Evolutionary conservation across 306 rosid genomes (phyloP).

Genomic region (Cucurbita moschata): DNA sequence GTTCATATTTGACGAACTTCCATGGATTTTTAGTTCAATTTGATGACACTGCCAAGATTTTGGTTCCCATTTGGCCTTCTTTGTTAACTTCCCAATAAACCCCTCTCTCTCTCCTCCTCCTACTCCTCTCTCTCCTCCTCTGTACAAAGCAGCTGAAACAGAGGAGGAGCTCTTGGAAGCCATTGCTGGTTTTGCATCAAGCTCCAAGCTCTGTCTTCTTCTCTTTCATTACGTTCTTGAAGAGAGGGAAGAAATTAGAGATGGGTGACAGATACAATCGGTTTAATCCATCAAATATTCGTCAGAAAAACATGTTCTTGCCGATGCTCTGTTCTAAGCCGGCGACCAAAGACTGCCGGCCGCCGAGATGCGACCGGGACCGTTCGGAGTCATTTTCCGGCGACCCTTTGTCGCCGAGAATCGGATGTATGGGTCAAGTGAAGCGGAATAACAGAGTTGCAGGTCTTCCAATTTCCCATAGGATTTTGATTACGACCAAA

Average conservation of each 20-base stretch:
- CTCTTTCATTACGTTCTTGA: not conserved
- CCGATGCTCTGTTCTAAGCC: slow-evolving; percentile 80
- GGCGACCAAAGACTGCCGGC: slow-evolving; percentile 29
- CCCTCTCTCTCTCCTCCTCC: not conserved
- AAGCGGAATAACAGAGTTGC: slow-evolving; percentile 62
- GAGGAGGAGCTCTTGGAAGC: not conserved
- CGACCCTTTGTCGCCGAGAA: slow-evolving; percentile 71
- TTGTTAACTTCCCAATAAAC: not conserved
- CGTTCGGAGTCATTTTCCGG: slow-evolving; percentile 11
- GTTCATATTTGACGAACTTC: slow-evolving; percentile 36
- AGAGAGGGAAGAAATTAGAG: not conserved
- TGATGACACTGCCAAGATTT: not conserved
- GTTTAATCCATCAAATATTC: slow-evolving; percentile 11
- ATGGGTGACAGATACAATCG: slow-evolving; percentile 40
- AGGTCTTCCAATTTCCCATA: slow-evolving; percentile 32
- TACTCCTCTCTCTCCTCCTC: not conserved
- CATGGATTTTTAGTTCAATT: not conserved
- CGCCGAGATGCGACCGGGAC: not conserved
- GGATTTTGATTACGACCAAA: slow-evolving; percentile 6
- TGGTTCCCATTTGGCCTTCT: not conserved
- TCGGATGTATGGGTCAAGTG: slow-evolving; percentile 93
- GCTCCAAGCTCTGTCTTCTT: not conserved
- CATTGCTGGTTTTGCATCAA: not conserved
- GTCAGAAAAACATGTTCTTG: slow-evolving; percentile 43
- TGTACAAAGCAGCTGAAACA: not conserved